Base-by-base conservation (phyloP, 1,284 basidiomycete genomes). In the Trametes sp. region DNA sequence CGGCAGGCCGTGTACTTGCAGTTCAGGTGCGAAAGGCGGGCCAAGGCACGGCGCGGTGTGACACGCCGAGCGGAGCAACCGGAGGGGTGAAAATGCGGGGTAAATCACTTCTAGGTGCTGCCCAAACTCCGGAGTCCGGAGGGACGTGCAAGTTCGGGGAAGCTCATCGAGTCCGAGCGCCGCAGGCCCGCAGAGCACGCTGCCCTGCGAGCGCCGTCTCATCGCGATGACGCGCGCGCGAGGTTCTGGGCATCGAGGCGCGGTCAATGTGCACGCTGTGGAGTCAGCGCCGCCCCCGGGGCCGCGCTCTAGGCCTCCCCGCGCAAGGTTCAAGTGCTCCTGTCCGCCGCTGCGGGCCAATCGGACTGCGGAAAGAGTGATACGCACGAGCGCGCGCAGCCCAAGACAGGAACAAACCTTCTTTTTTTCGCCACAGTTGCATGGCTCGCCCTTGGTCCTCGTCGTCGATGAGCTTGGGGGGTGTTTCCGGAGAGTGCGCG, bases 241-340 rank as follows among this genome's bases (percentile, higher is more conserved):
- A 54, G 11, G 51, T 48, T 31, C 58, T 54, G 45, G 58, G 26
- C 51, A 45, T 41, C 21, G 52, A 26, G 44, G 36, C 45, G 36
- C 29, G 35, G 44, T 41, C 51, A 41, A 41, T 44, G 52, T 23
- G 33, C 24, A 16, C 23, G 23, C 24, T 16, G 57, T 59, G 57
- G 59, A 60, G 59, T 49, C 59, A 59, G 45, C 38, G 59, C 36
- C 51, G 36, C 16, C 50, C 36, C 28, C 13, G 48, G 50, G 58
- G 21, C 33, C 51, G 59, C 21, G 52, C 44, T 60, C 59, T 54
- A 60, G 59, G 41, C 52, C 36, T 14, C 24, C 26, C 26, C 44
- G 31, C 19, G 23, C 31, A 48, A 33, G 31, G 44, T 33, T 2
- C 21, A 44, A 24, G 26, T 19, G 52, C 52, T 60, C 52, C 59